Evolutionary conservation across 345 rosid species (phyloP), one percentile per base, ranked within the genome.

Genomic region (Hibiscus tridactylites): DNA sequence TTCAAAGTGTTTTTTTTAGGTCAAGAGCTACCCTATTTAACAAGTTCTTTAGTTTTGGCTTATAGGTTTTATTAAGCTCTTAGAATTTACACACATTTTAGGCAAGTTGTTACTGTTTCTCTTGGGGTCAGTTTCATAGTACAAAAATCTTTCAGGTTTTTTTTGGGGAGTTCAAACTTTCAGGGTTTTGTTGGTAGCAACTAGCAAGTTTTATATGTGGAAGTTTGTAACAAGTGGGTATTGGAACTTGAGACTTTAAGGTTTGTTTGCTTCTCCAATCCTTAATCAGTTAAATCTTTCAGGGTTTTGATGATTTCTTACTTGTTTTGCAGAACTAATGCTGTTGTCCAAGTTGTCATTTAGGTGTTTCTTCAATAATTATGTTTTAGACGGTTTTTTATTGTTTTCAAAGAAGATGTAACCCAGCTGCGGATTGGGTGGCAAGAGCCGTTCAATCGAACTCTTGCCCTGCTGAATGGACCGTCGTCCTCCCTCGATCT

Each of bases 171-270:
- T 39, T 39, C 10, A 39, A 39, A 39, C 44, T 28, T 67, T 26
- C 26, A 7, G 58, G 58, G 24, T 42, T 39, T 3, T 47, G 19
- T 26, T 44, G 17, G 21, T 50, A 21, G 24, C 24, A 21, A 21
- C 24, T 21, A 21, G 24, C 24, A 21, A 21, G 24, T 21, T 0
- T 21, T 49, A 6, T 31, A 7, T 50, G 57, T 49, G 26, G 26
- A 49, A 67, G 2, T 44, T 44, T 65, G 60, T 49, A 52, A 31
- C 60, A n/a, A 9, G 28, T 52, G 5, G 12, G 44, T 46, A 9
- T 68, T 68, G 31, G 49, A 52, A 68, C 61, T 68, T 33, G 71
- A 50, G 71, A 59, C 15, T 68, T 68, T 50, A 29, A 21, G 61
- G 53, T 15, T 52, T 9, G 21, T 52, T 39, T 60, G 37, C 33